These are phyloP conservation scores for Solanum acaule DNA, from an alignment of 257 asterid genomes.

Conservation along the genomic window DNA sequence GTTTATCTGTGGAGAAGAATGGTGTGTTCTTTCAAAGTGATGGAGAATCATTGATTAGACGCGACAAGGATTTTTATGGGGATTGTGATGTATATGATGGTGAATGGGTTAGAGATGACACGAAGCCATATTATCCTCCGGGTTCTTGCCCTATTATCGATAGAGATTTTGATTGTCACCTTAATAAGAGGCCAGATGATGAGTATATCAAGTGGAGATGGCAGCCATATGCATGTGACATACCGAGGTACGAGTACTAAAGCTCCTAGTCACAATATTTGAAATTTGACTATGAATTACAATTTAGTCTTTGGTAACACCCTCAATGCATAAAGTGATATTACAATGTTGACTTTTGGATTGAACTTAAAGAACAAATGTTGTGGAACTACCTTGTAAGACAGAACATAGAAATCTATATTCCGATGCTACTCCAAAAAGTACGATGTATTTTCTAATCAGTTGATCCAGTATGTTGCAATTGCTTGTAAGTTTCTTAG, in stretches of 20 bases:
- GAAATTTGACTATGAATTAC: neutral
- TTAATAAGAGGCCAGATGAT: conserved; percentile 67
- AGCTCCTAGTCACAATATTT: neutral
- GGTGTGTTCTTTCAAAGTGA: neutral
- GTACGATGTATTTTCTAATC: neutral
- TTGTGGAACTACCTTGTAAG: neutral
- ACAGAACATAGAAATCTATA: neutral
- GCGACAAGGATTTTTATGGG: conserved; percentile 18
- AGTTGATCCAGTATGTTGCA: neutral
- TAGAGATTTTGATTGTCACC: conserved; percentile 74
- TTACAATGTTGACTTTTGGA: neutral
- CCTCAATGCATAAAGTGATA: neutral
- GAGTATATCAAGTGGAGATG: conserved; percentile 79
- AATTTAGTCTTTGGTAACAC: neutral
- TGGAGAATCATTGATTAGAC: neutral
- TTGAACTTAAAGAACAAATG: neutral
- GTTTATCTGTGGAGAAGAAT: neutral
- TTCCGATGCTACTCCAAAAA: neutral
- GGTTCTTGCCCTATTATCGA: conserved; percentile 87
- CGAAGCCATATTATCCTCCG: conserved; percentile 67
- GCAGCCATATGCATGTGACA: conserved; percentile 83
- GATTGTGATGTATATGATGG: conserved; percentile 78
- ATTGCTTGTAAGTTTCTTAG: neutral
- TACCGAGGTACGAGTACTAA: conserved; percentile 51
- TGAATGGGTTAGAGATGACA: conserved; percentile 78